Percentiles rank a stretch among this genome's conserved stretches.
Evolutionary conservation across 345 rosid genomes (phyloP).

Genomic region (Populus nigra): DNA sequence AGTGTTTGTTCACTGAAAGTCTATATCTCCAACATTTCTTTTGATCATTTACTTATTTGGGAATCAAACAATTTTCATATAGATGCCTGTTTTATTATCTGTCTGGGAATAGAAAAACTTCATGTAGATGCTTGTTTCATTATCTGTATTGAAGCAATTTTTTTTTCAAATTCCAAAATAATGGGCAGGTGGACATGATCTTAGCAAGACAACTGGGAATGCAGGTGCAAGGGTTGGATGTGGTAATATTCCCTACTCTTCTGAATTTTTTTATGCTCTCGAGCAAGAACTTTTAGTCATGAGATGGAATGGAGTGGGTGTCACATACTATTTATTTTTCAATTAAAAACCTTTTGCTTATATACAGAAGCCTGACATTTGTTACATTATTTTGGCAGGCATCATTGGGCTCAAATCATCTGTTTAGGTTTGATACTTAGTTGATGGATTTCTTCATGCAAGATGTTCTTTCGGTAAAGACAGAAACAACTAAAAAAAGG

Average conservation of each 20-base stretch:
- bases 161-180: background rate
- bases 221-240: conserved; percentile 94
- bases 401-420: conserved; percentile 81
- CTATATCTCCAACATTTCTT: background rate
- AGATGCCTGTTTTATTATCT: background rate
- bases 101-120: too few relatives aligned
- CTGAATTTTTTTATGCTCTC: background rate
- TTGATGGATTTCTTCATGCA: background rate
- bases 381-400: conserved; percentile 42
- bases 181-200: conserved; percentile 76
- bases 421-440: conserved; percentile 30
- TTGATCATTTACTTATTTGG: background rate
- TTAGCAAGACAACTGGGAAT: conserved; percentile 87
- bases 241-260: conserved; percentile 42
- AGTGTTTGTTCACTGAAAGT: background rate
- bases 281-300: background rate
- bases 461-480: background rate
- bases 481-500: background rate
- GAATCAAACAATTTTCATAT: background rate
- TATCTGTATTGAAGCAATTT: background rate
- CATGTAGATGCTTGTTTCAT: background rate
- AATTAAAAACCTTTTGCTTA: background rate
- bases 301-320: background rate
- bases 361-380: conserved; percentile 12
- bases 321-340: background rate